These are phyloP conservation scores for Hippophae gyantsensis DNA, from an alignment of 306 rosid species.

Conservation along the genomic window DNA sequence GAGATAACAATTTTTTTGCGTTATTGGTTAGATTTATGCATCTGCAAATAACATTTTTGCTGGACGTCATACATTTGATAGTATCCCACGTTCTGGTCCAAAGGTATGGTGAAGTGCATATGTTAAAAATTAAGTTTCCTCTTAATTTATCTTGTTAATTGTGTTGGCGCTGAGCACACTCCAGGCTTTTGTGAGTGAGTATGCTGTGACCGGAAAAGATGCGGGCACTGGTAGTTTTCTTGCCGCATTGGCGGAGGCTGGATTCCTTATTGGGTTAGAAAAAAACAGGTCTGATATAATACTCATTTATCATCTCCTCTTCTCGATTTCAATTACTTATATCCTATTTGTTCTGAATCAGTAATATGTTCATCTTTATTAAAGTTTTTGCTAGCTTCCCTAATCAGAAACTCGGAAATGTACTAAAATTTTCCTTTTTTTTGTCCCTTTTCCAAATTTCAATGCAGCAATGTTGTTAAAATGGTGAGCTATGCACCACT, in stretches of 20 bases:
- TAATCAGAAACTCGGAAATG: background rate
- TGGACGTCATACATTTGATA: slow-evolving; percentile 42
- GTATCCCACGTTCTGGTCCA: slow-evolving; percentile 43
- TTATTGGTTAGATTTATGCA: slow-evolving; percentile 52
- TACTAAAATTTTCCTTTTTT: background rate
- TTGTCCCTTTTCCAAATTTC: slow-evolving; percentile 6
- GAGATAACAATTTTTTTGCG: slow-evolving; percentile 9
- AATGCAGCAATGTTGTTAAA: slow-evolving; percentile 61
- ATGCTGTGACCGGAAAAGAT: slow-evolving; percentile 68
- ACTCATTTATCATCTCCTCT: background rate
- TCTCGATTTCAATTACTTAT: too few species aligned
- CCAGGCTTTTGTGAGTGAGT: slow-evolving; percentile 94
- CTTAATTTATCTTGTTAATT: background rate
- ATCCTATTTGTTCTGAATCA: too few species aligned
- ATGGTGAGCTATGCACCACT: slow-evolving; percentile 99
- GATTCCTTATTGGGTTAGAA: slow-evolving; percentile 76
- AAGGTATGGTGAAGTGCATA: slow-evolving; percentile 27
- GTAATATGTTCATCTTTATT: too few species aligned
- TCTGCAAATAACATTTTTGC: slow-evolving; percentile 62
- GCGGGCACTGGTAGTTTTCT: slow-evolving; percentile 86
- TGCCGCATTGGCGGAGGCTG: slow-evolving; percentile 84
- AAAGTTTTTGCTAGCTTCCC: background rate
- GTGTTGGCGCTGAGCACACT: slow-evolving; percentile 14
- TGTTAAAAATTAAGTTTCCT: slow-evolving; percentile 9
- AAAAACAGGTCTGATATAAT: slow-evolving; percentile 55